Evolutionary conservation across 805 yeast species (phyloP), one percentile per base, ranked within the genome.

Genomic region (Scheffersomyces amazonensis): DNA sequence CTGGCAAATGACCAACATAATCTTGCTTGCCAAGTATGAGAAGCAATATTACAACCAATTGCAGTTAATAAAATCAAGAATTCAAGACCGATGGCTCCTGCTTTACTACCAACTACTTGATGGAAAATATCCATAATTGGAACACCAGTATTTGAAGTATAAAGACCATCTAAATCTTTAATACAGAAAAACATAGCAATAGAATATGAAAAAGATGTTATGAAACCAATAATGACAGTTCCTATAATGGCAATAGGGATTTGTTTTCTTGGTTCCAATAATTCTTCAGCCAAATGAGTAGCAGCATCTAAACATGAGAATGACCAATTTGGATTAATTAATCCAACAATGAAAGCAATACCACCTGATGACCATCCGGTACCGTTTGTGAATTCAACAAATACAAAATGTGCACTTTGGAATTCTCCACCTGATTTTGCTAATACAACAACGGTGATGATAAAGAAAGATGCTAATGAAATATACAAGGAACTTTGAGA

Each of bases 231-330:
- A 6, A 79, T 71, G 2, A 81, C 82, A 2, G 86, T 78, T 4
- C 80, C 71, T 53, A 79, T 64, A 45, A 81, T 79, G 2, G 83
- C 79, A 35, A 70, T 70, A 16, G 87, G 87, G 38, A 80, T 78
- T 44, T 75, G 70, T 35, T 73, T 66, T 49, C 75, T 75, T 4
- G 88, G 86, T 19, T 72, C 64, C 27, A 71, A 62, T 25, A 72
- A 71, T 52, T 82, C 88, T 52, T 83, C 89, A 16, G 83, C 80
- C 73, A 83, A 69, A 50, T 82, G 88, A 2, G 87, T 79, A 2
- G 87, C 86, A 40, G 80, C 76, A 52, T 82, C 89, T 35, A 80
- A 66, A 46, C 87, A 81, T 19, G 80, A 71, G 62, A 80, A 81
- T 8, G 82, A 76, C 85, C 85, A 82, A 39, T 78, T 75, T 5